Evolutionary conservation across 768 basidiomycete species (phyloP).

Genomic region (Pisolithus sp.): DNA sequence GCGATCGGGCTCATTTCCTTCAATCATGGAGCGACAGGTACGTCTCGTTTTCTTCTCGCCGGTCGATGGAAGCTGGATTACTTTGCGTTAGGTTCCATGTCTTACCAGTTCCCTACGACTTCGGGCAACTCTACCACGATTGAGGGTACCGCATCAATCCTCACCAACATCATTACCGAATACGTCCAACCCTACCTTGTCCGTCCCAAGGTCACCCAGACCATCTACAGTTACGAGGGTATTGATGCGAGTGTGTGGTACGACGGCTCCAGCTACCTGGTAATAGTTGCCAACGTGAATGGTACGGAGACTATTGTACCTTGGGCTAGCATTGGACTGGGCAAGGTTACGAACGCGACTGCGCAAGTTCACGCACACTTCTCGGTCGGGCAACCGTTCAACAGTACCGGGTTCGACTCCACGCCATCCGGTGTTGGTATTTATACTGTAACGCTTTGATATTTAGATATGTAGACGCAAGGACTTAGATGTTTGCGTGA

Average conservation of each 20-base stretch:
- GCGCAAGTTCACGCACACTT: conserved; percentile 13
- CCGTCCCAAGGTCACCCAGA: conserved; percentile 2
- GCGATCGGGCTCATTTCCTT: conserved; percentile 20
- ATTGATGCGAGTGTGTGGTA: conserved; percentile 21
- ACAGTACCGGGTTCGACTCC: conserved; percentile 17
- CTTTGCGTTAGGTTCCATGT: conserved; percentile 18
- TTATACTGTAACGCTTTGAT: conserved; percentile 10
- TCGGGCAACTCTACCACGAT: no score
- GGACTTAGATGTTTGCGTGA: no score
- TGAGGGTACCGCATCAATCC: conserved; percentile 8
- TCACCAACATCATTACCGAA: conserved; percentile 3
- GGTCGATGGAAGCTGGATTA: not conserved
- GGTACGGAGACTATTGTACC: conserved; percentile 3
- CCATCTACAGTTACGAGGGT: conserved; percentile 6
- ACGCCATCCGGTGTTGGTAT: conserved; percentile 15
- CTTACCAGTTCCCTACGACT: conserved; percentile 13
- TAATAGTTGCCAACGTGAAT: conserved; percentile 14
- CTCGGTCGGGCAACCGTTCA: conserved; percentile 8
- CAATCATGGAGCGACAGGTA: conserved; percentile 23
- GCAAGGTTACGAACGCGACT: conserved; percentile 7
- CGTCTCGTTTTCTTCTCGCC: not conserved
- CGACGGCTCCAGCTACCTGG: conserved; percentile 17
- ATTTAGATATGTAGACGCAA: no score
- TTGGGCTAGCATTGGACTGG: conserved; percentile 17
- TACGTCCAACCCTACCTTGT: conserved; percentile 16